Evolutionary conservation across 208 protist species (phyloP).

Genomic region (Sergeia podlipaevii): DNA sequence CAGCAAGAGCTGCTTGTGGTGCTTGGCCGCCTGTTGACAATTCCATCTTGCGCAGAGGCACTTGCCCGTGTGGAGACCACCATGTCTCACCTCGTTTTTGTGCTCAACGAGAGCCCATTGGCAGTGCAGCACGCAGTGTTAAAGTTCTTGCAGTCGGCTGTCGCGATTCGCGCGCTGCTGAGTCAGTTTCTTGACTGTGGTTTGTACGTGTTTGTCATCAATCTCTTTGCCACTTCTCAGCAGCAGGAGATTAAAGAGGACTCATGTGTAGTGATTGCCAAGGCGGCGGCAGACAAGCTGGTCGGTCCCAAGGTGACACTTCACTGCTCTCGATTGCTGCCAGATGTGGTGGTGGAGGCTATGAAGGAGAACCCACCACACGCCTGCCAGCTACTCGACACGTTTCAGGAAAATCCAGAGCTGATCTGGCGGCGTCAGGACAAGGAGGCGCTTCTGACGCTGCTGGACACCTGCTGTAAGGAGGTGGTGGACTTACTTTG

Average conservation of each 20-base stretch:
- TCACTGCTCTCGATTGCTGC: conserved; percentile 70
- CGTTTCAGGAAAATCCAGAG: conserved; percentile 90
- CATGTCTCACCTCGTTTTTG: conserved; percentile 17
- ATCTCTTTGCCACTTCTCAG: conserved; percentile 47
- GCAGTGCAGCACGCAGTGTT: conserved; percentile 17
- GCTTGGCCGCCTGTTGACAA: conserved; percentile 31
- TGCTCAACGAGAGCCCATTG: conserved; percentile 2
- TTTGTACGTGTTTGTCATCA: conserved; percentile 69
- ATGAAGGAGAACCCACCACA: conserved; percentile 83
- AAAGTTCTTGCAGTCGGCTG: conserved; percentile 27
- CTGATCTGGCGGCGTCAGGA: conserved; percentile 89
- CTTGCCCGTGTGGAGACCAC: conserved; percentile 18
- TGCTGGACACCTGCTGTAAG: conserved; percentile 12
- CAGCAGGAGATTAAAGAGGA: conserved; percentile 37
- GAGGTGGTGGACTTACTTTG: conserved; percentile 31
- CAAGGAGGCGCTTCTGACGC: conserved; percentile 39
- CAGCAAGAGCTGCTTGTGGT: conserved; percentile 16
- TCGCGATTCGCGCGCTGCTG: conserved; percentile 44
- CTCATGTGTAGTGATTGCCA: conserved; percentile 47
- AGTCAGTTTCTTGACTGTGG: conserved; percentile 72
- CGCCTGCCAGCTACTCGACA: conserved; percentile 83
- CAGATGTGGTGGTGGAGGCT: conserved; percentile 85
- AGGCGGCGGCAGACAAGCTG: conserved; percentile 78
- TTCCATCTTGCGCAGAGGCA: conserved; percentile 18
- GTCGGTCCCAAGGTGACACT: conserved; percentile 82